Percentiles rank a stretch among this genome's conserved stretches.
Evolutionary conservation across 164 flowering plant genomes (phyloP).

Genomic region (Litsea cubeba): DNA sequence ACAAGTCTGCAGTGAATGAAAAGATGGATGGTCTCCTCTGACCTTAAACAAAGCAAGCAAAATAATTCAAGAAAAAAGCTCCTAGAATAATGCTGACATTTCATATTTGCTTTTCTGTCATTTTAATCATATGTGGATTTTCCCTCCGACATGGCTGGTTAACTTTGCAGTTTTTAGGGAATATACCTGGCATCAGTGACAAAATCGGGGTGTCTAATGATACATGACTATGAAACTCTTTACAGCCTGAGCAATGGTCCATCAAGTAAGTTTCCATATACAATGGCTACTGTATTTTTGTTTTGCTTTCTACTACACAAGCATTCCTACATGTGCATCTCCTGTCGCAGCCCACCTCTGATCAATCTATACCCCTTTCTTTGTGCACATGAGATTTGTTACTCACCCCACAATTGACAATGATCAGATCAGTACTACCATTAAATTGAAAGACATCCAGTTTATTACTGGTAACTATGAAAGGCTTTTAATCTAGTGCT

Average conservation of each 20-base stretch:
- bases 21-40: too few species aligned
- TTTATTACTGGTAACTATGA: not conserved
- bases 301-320: not conserved
- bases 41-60: too few species aligned
- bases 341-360: too few species aligned
- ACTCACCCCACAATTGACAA: too few species aligned
- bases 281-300: not conserved
- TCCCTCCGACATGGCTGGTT: not conserved
- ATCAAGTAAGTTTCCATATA: slow-evolving; percentile 34
- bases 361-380: too few species aligned
- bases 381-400: too few species aligned
- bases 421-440: not conserved
- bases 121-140: not conserved
- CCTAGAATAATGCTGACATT: not conserved
- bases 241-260: slow-evolving; percentile 41
- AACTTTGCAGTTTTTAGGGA: slow-evolving; percentile 42
- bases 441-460: not conserved
- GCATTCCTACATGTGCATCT: too few species aligned
- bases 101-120: not conserved
- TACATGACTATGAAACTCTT: slow-evolving; percentile 79
- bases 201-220: slow-evolving; percentile 76
- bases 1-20: too few species aligned
- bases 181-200: slow-evolving; percentile 82
- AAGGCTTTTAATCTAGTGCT: not conserved
- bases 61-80: not conserved